phyloP scores from a whole-genome alignment of 116 monocot species.

The Dioscorea cayenensis region DNA sequence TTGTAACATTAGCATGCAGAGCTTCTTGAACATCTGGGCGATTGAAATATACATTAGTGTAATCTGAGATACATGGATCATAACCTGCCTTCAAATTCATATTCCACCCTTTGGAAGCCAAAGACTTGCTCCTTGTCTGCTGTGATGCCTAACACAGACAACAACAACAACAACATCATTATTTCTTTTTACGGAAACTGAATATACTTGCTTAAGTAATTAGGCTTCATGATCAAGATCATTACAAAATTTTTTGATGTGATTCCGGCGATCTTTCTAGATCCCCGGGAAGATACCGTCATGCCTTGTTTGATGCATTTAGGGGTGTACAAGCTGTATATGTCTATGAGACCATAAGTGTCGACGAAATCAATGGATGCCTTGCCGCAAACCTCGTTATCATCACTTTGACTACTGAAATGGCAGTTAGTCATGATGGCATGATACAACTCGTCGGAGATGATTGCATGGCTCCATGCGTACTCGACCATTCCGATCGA shows the following conservation, averaged over 20 bases:
- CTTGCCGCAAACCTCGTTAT: not conserved
- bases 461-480: slow-evolving; percentile 44
- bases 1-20: slow-evolving; percentile 80
- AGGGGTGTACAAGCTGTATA: slow-evolving; percentile 34
- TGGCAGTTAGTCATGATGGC: slow-evolving; percentile 17
- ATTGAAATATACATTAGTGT: slow-evolving; percentile 67
- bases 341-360: slow-evolving; percentile 27
- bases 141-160: not conserved
- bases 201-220: not conserved
- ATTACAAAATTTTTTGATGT: not conserved
- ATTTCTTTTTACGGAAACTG: not conserved
- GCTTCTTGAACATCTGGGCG: slow-evolving; percentile 72
- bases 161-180: not conserved
- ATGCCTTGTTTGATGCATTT: slow-evolving; percentile 2
- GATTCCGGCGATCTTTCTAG: not conserved
- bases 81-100: slow-evolving; percentile 36
- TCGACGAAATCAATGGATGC: slow-evolving; percentile 7
- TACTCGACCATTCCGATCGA: slow-evolving; percentile 28
- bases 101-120: no score
- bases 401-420: not conserved
- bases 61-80: slow-evolving; percentile 63
- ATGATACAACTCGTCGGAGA: slow-evolving; percentile 23
- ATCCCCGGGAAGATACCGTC: not conserved
- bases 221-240: not conserved
- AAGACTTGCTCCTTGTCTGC: not conserved